These are phyloP conservation scores for Mercurialis annua DNA, from an alignment of 345 rosid species.

Conservation along the genomic window DNA sequence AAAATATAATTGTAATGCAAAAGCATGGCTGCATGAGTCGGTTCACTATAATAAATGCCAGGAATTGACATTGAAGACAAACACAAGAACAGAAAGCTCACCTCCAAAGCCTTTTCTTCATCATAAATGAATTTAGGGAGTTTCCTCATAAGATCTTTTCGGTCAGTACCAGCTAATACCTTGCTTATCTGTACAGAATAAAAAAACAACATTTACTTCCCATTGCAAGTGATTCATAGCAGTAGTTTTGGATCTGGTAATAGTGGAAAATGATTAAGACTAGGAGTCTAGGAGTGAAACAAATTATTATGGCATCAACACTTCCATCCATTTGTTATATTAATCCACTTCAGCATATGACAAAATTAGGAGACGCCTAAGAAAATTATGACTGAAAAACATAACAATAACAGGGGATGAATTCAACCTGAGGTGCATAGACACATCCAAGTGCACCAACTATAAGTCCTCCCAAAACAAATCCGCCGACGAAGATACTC, in stretches of 20 bases:
- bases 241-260: neutral
- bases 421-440: constrained; percentile 82
- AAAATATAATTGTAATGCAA: neutral
- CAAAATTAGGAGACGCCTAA: neutral
- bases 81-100: constrained; percentile 25
- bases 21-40: neutral
- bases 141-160: constrained; percentile 85
- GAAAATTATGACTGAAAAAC: constrained; percentile 4
- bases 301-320: neutral
- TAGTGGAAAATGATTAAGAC: neutral
- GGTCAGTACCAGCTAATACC: constrained; percentile 73
- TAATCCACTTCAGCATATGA: neutral
- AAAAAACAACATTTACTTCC: constrained; percentile 13
- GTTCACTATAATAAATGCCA: neutral
- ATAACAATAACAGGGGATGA: neutral
- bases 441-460: constrained; percentile 95
- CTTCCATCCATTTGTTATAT: neutral
- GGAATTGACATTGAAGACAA: constrained; percentile 1
- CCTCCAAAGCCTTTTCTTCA: constrained; percentile 94
- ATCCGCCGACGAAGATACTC: constrained; percentile 77
- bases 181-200: constrained; percentile 59
- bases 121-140: constrained; percentile 97
- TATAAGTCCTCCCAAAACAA: constrained; percentile 81
- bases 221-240: neutral
- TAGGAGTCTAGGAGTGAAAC: neutral